Evolutionary conservation across 2,329 filamentous ascomycete species (phyloP), one percentile per base, ranked within the genome.

Genomic region (Fusarium sp.): DNA sequence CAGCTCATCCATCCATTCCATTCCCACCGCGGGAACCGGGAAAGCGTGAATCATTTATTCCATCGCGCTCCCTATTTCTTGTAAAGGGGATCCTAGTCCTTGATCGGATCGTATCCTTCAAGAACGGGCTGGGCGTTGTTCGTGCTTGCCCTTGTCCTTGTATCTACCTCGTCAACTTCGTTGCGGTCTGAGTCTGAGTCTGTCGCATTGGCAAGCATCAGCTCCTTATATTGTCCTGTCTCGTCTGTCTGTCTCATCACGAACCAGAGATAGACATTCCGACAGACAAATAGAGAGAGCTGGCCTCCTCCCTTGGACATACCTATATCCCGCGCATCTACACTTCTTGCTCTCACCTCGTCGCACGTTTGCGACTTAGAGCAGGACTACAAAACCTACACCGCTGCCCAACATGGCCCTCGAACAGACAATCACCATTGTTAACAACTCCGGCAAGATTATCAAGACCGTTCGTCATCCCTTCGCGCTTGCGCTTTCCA

Each of bases 401-500:
- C 57, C 54, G 65, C 55, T 56, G 65, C 75, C 70, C 78, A 82
- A 63, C 34, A 85, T 87, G 84, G 80, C 84, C 51, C 82, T 87
- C 71, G 83, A 86, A 61, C 92, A 97, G 83, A 96, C 94, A 56
- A 91, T 98, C 76, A 95, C 94, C 75, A 93, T 97, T 79, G 92
- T 97, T 83, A 96, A 97, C 85, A 95, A 88, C 79, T 96, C 94
- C 66, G 94, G 94, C 78, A 97, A 97, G 84, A 91, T 97, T 57
- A 94, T 98, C 77, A 95, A 92, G 87, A 96, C 92, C 68, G 94
- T 95, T 87, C 82, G 92, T 87, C 14, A 17, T 41, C 51, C 38
- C 26, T n/a, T 48, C 22, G 32, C 36, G 44, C 38, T 28, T n/a
- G 38, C 45, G 10, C 41, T 41, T 26, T 26, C 59, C 58, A 24